Percentiles rank a stretch among this genome's conserved stretches.
Conservation (phyloP, 176 grass and related monocot genomes). For the Oryza coarctata region DNA sequence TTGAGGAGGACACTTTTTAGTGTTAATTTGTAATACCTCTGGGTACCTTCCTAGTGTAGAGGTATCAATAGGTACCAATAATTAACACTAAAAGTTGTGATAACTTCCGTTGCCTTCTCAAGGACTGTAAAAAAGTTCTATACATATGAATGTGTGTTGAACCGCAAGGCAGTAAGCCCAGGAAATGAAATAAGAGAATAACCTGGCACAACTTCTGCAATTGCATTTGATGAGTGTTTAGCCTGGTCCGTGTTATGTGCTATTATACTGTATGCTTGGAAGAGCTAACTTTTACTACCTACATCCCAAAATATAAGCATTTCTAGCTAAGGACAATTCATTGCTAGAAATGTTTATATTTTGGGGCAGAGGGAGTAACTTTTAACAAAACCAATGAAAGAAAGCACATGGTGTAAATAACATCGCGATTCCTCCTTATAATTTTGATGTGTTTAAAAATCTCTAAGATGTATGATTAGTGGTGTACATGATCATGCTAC, state of each 20-base stretch:
- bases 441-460: no score
- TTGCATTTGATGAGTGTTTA: constrained; percentile 1
- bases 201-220: background rate
- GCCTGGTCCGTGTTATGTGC: background rate
- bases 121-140: no score
- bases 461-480: no score
- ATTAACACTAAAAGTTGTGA: no score
- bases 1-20: no score
- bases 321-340: no score
- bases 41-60: background rate
- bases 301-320: no score
- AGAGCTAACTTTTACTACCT: no score
- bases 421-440: background rate
- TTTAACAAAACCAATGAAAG: background rate
- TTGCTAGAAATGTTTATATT: no score
- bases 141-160: background rate
- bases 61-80: no score
- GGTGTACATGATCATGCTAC: background rate
- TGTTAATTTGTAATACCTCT: background rate
- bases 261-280: background rate
- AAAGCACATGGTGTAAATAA: background rate
- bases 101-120: no score
- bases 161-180: background rate
- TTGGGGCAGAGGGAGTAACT: no score
- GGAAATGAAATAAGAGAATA: background rate